Conservation (phyloP, 805 yeast genomes). For the Candida mattraensis region DNA sequence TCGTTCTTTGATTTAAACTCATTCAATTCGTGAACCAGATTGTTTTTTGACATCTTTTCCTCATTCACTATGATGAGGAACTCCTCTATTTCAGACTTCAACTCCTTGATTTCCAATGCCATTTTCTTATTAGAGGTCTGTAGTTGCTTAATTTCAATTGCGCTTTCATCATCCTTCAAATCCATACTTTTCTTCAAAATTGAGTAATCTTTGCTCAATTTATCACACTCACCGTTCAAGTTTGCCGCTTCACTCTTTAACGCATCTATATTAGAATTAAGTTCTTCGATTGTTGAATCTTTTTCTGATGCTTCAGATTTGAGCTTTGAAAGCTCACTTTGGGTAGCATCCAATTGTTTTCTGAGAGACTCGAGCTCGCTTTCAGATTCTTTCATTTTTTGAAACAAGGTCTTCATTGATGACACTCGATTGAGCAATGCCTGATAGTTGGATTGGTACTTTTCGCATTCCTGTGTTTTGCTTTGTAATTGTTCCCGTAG, state of each 20-base stretch:
- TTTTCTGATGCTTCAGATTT: conserved; percentile 33
- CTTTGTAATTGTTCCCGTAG: conserved; percentile 34
- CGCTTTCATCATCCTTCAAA: conserved; percentile 40
- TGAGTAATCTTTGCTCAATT: conserved; percentile 42
- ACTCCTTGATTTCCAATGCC: conserved; percentile 36
- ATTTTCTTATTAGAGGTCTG: conserved; percentile 40
- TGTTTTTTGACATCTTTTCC: conserved; percentile 44
- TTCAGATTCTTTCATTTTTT: conserved; percentile 71
- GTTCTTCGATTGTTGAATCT: conserved; percentile 27
- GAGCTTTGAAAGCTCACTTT: conserved; percentile 42
- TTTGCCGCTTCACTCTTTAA: conserved; percentile 37
- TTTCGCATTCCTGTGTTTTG: conserved; percentile 52
- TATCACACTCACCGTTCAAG: conserved; percentile 55
- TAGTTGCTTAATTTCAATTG: conserved; percentile 41
- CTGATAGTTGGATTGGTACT: conserved; percentile 59
- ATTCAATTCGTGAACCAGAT: conserved; percentile 42
- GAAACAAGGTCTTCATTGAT: conserved; percentile 71
- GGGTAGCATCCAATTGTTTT: no score
- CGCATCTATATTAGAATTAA: conserved; percentile 18
- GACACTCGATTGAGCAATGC: conserved; percentile 60
- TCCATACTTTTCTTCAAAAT: conserved; percentile 39
- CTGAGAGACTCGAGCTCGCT: conserved; percentile 60
- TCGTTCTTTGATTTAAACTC: conserved; percentile 32
- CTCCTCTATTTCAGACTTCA: conserved; percentile 37
- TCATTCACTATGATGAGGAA: conserved; percentile 38